phyloP scores from a whole-genome alignment of 2,329 filamentous ascomycete species.

The Aspergillus nomiae region DNA sequence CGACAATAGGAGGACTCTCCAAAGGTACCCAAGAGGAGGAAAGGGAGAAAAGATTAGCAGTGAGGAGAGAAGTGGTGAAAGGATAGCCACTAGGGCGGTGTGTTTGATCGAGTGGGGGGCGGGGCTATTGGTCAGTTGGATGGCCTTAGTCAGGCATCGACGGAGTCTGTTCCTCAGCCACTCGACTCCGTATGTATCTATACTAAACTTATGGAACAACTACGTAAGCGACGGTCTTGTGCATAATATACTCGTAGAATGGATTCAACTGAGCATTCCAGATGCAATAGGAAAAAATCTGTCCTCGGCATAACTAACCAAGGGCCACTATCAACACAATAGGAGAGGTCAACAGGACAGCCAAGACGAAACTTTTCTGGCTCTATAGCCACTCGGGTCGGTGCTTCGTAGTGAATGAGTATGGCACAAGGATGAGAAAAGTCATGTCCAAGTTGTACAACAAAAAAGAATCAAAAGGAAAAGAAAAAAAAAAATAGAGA shows the following conservation, averaged over 20 bases:
- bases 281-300: neutral
- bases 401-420: neutral
- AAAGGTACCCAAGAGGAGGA: neutral
- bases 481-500: neutral
- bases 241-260: neutral
- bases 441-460: neutral
- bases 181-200: neutral
- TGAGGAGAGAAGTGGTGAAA: neutral
- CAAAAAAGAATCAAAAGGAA: neutral
- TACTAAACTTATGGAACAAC: neutral
- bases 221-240: no score
- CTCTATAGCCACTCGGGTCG: neutral
- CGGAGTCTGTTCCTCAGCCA: neutral
- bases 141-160: neutral
- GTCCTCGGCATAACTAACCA: neutral
- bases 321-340: neutral
- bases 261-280: neutral
- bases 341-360: neutral
- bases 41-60: neutral
- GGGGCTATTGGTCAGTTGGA: conserved; percentile 5
- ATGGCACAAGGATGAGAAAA: neutral
- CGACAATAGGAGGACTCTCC: neutral
- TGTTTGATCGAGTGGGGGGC: neutral
- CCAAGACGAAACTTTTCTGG: neutral
- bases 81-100: conserved; percentile 7